Evolutionary conservation across 202 grass and related monocot species (phyloP).

Genomic region (Musa balbisiana): DNA sequence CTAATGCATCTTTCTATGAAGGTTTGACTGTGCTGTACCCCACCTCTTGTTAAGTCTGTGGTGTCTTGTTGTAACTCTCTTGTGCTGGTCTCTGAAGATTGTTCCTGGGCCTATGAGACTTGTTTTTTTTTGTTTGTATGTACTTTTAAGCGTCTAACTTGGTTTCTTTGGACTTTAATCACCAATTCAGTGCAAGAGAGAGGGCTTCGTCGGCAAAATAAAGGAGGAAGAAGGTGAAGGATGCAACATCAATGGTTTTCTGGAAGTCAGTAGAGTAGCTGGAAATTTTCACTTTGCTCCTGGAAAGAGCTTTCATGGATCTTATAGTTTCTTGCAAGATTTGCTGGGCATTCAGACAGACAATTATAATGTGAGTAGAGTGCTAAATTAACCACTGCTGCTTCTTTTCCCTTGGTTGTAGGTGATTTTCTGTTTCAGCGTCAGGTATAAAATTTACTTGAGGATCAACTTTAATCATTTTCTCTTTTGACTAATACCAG

Average conservation of each 20-base stretch:
- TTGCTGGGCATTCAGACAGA: slow-evolving; percentile 43
- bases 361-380: slow-evolving; percentile 76
- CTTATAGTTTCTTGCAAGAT: slow-evolving; percentile 64
- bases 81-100: neutral
- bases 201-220: slow-evolving; percentile 88
- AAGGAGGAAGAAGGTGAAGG: slow-evolving; percentile 91
- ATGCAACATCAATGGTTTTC: slow-evolving; percentile 72
- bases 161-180: slow-evolving; percentile 1
- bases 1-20: neutral
- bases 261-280: slow-evolving; percentile 94
- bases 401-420: neutral
- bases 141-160: neutral
- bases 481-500: slow-evolving; percentile 29
- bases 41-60: neutral
- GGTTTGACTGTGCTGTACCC: neutral
- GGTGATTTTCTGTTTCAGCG: slow-evolving; percentile 2
- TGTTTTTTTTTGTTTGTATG: neutral
- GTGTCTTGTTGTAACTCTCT: neutral
- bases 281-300: slow-evolving; percentile 97
- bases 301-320: slow-evolving; percentile 89
- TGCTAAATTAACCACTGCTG: neutral
- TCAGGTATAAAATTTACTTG: neutral
- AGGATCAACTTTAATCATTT: neutral
- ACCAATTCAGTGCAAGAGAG: slow-evolving; percentile 64
- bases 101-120: neutral